Evolutionary conservation across 306 rosid genomes (phyloP), one percentile per base, ranked within the genome.

Genomic region (Mimosa pudica): DNA sequence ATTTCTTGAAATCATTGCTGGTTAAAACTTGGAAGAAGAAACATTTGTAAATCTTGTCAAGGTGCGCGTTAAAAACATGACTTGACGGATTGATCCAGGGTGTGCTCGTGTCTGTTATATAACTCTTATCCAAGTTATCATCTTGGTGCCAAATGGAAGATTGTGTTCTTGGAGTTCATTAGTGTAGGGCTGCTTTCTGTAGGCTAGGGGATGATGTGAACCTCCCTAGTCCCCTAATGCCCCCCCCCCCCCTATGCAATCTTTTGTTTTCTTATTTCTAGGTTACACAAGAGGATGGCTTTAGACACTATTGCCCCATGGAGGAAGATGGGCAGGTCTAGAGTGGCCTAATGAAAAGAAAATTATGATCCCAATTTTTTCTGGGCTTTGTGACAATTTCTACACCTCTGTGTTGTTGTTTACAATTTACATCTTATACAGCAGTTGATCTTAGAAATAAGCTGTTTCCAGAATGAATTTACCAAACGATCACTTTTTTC

Each of bases 1-100:
- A 57, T 49, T 74, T 30, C 47, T 58, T 66, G 30, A 30, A 68
- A n/a, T 8, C 55, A 45, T 10, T 70, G 74, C 57, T 10, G 74
- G 57, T 24, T 45, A 41, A 35, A 45, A 70, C 74, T 10, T 11
- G 38, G 41, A 45, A 11, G 32, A 20, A 10, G 57, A 51, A 45
- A 12, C 49, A 62, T 62, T 72, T 6, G 11, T 74, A n/a, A 47
- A 52, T 48, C 64, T 57, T 48, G 17, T 38, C 24, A 36, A 30
- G 58, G 52, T 73, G 74, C 49, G 30, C 30, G 30, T 24, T 24
- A 24, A 24, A 24, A 24, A 1, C 30, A 24, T 24, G 30, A 24
- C 30, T 24, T 24, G 30, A 24, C 1, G 30, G 30, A 24, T 30
- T 54, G 73, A 41, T 38, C 7, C 4, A 16, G 48, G 72, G 76